These are phyloP conservation scores for Karstenula rhodostoma DNA, from an alignment of 2,329 filamentous ascomycete genomes.

Conservation along the genomic window DNA sequence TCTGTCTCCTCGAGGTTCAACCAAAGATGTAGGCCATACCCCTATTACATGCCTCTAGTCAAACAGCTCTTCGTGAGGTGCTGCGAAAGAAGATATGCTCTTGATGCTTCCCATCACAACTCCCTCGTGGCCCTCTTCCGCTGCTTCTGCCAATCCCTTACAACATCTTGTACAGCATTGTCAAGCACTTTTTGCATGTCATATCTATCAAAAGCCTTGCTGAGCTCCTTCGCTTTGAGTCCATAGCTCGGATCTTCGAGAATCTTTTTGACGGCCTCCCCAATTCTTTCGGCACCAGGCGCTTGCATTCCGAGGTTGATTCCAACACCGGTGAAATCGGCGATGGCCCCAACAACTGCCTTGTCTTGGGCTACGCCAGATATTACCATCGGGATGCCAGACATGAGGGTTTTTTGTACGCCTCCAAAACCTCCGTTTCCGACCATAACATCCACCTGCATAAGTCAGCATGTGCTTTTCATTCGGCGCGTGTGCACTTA, in stretches of 20 bases:
- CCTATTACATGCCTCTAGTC: too few relatives aligned
- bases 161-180: slow-evolving; percentile 27
- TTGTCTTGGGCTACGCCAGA: slow-evolving; percentile 52
- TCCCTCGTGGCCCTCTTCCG: background rate
- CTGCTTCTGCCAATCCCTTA: slow-evolving; percentile 20
- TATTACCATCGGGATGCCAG: slow-evolving; percentile 59
- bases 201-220: slow-evolving; percentile 30
- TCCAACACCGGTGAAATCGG: slow-evolving; percentile 56
- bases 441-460: slow-evolving; percentile 53
- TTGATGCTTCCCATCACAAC: background rate
- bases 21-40: too few relatives aligned
- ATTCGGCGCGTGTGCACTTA: slow-evolving; percentile 14
- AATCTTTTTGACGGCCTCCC: slow-evolving; percentile 25
- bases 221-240: slow-evolving; percentile 27
- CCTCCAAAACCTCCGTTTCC: slow-evolving; percentile 61
- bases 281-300: slow-evolving; percentile 30
- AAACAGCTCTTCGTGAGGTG: too few relatives aligned
- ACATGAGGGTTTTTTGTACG: slow-evolving; percentile 55
- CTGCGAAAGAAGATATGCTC: too few relatives aligned
- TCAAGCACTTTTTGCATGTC: slow-evolving; percentile 27
- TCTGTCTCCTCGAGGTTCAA: too few relatives aligned
- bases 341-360: slow-evolving; percentile 53
- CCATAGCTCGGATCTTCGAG: slow-evolving; percentile 25
- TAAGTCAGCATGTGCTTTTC: slow-evolving; percentile 1
- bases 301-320: slow-evolving; percentile 54